Evolutionary conservation across 129 eudicot genomes (phyloP), one percentile per base, ranked within the genome.

Genomic region (Ambrosia trifida): DNA sequence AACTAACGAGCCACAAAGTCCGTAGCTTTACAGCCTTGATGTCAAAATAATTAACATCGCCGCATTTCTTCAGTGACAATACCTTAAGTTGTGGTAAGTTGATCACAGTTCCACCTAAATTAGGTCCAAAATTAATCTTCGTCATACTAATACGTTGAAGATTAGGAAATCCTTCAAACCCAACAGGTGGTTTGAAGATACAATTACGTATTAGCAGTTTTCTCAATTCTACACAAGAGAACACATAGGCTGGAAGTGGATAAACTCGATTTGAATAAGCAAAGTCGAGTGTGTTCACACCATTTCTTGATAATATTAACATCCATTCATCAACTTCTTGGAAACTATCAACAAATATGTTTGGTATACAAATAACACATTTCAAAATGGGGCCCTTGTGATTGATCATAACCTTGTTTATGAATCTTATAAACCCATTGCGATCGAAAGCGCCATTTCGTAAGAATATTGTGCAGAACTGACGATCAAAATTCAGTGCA

Each of bases 271-370:
- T 28, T 11, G 36, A 11, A 50, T 49, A 46, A 11, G 1, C 0
- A 45, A 68, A 4, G n/a, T 11, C 0, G 52, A 56, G 52, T 72
- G 64, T 63, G 33, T 13, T 54, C 0, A 78, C 72, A 71, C 43
- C 40, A 0, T 71, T 54, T 65, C 51, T 54, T 51, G 73, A 78
- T 28, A 78, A 41, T 16, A 65, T 43, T 31, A 24, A 13, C 54
- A 78, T 64, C 82, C 77, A 71, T 63, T 63, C 60, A 64, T 78
- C 68, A 1, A 78, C 49, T 65, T 78, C 82, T 70, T 13, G 59
- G 49, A 30, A 40, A 46, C 59, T 64, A 53, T 78, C 73, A 53
- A 38, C 41, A 54, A 1, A 0, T 2, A 78, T 63, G 6, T 31
- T 3, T 56, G 82, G 72, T 17, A 78, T 78, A 45, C 44, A 30